Conservation (phyloP, 768 basidiomycete genomes). For the Lanmaoa pseudosensibilis region DNA sequence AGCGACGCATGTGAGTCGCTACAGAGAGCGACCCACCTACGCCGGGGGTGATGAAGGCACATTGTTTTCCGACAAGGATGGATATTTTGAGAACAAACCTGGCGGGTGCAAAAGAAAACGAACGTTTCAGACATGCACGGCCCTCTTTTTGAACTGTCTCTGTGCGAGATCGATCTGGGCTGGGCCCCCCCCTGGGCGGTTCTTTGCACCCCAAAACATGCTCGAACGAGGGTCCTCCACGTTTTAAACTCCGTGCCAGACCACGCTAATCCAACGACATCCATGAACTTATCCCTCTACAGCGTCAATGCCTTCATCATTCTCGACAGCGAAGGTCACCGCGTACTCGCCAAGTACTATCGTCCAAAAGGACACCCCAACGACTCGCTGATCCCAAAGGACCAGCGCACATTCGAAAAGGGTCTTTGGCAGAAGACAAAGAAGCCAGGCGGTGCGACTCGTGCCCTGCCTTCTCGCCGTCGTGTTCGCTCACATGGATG, state of each 20-base stretch:
- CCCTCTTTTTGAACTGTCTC: slow-evolving; percentile 21
- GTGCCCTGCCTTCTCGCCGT: not conserved
- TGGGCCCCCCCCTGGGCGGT: not conserved
- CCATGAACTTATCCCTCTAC: slow-evolving; percentile 82
- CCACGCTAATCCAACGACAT: not conserved
- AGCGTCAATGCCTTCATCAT: slow-evolving; percentile 84
- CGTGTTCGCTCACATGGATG: not conserved
- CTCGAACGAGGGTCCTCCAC: slow-evolving; percentile 2
- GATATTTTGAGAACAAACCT: slow-evolving; percentile 37
- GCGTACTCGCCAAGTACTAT: slow-evolving; percentile 96
- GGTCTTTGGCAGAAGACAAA: slow-evolving; percentile 94
- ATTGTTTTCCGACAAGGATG: slow-evolving; percentile 30
- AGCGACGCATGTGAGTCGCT: not conserved
- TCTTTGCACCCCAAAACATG: slow-evolving; percentile 19
- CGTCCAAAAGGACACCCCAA: slow-evolving; percentile 58
- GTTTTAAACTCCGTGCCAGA: slow-evolving; percentile 24
- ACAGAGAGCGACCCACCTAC: slow-evolving; percentile 43
- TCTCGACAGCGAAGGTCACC: slow-evolving; percentile 93
- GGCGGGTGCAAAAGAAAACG: slow-evolving; percentile 50
- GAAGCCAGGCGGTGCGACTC: slow-evolving; percentile 76
- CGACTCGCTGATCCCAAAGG: slow-evolving; percentile 56
- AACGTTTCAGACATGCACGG: slow-evolving; percentile 16
- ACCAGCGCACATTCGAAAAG: slow-evolving; percentile 95
- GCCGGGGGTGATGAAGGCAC: slow-evolving; percentile 38
- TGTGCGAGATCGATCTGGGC: slow-evolving; percentile 16